These are phyloP conservation scores for Melanogaster broomeanus DNA, from an alignment of 768 basidiomycete genomes.

Conservation along the genomic window DNA sequence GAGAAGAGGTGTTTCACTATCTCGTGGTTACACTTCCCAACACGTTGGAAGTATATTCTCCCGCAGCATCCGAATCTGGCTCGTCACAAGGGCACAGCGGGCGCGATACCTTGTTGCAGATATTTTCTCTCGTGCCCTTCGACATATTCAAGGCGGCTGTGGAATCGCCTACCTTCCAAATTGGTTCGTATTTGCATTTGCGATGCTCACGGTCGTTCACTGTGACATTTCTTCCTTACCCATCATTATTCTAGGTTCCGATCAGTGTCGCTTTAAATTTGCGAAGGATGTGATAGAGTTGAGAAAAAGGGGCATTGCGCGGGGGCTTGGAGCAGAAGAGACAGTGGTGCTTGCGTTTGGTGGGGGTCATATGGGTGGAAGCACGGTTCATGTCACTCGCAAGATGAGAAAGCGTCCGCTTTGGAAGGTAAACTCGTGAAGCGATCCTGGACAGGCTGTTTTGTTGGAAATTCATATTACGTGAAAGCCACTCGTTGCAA, in stretches of 20 bases:
- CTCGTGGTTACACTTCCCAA: slow-evolving; percentile 74
- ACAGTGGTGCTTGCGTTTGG: slow-evolving; percentile 93
- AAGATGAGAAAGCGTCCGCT: slow-evolving; percentile 84
- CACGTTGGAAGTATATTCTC: slow-evolving; percentile 53
- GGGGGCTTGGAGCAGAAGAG: slow-evolving; percentile 75
- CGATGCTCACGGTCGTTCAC: slow-evolving; percentile 7
- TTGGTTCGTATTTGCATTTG: slow-evolving; percentile 51
- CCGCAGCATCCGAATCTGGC: slow-evolving; percentile 39
- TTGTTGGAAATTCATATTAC: slow-evolving; percentile 28
- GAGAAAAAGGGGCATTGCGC: slow-evolving; percentile 76
- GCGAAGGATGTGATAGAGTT: slow-evolving; percentile 87
- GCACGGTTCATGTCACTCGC: slow-evolving; percentile 84
- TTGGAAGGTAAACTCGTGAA: slow-evolving; percentile 79
- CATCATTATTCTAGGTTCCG: slow-evolving; percentile 53
- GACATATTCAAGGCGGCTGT: slow-evolving; percentile 84
- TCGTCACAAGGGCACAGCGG: slow-evolving; percentile 42
- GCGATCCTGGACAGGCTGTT: slow-evolving; percentile 23
- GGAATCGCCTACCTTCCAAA: slow-evolving; percentile 77
- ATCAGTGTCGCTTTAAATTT: slow-evolving; percentile 89
- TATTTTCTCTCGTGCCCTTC: slow-evolving; percentile 82
- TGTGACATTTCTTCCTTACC: slow-evolving; percentile 9
- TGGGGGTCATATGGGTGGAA: slow-evolving; percentile 63
- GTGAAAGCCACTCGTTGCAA: slow-evolving; percentile 21
- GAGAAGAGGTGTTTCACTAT: slow-evolving; percentile 78
- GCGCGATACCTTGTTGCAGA: slow-evolving; percentile 69